These are phyloP conservation scores for Coprinellus aureogranulatus DNA, from an alignment of 768 basidiomycete genomes.

Conservation along the genomic window DNA sequence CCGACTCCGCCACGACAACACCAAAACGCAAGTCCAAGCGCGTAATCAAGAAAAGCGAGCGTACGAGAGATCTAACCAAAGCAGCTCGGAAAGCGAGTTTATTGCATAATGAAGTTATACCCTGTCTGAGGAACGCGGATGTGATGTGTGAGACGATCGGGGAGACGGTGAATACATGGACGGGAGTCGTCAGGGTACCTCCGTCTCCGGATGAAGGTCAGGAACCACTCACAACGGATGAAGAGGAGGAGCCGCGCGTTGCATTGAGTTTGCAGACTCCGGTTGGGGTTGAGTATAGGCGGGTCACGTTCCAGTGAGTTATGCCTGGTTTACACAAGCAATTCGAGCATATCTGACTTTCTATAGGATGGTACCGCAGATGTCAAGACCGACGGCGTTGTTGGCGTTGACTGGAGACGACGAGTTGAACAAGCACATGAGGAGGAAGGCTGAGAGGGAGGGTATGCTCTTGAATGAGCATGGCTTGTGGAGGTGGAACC, in stretches of 20 bases:
- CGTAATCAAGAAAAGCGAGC: constrained; percentile 1
- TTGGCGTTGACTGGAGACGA: constrained; percentile 6
- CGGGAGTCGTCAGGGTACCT: constrained; percentile 6
- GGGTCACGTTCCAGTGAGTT: constrained; percentile 7
- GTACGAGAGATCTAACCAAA: neutral
- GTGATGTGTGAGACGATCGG: constrained; percentile 3
- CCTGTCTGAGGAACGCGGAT: constrained; percentile 1
- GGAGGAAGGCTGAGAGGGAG: neutral
- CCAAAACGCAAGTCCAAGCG: neutral
- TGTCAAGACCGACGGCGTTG: constrained; percentile 3
- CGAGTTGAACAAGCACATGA: constrained; percentile 1
- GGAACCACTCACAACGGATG: neutral
- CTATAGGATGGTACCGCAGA: constrained; percentile 5
- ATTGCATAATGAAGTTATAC: constrained; percentile 6
- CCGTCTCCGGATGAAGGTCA: neutral
- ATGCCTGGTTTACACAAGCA: neutral
- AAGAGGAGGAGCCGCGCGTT: neutral
- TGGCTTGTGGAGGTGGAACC: constrained; percentile 11
- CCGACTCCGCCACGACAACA: neutral
- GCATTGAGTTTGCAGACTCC: neutral
- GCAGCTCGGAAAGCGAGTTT: constrained; percentile 3
- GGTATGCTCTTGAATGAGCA: constrained; percentile 6
- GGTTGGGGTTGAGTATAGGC: neutral
- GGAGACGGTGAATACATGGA: constrained; percentile 9
- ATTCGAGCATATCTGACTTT: neutral